Evolutionary conservation across 257 asterid species (phyloP).

Genomic region (Forsythia suspensa): DNA sequence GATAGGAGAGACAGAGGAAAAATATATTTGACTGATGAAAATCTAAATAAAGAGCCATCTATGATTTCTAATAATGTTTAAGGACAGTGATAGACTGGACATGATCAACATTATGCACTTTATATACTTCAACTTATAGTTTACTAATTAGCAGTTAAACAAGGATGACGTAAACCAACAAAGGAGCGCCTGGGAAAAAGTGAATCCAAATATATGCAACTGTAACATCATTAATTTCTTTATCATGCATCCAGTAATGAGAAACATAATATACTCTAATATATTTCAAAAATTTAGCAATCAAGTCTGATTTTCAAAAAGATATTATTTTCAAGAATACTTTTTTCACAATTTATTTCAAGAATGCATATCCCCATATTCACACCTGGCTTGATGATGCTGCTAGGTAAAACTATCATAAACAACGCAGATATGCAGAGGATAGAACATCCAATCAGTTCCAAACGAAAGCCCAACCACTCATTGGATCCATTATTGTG

Average conservation of each 20-base stretch:
- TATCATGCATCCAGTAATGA: not conserved
- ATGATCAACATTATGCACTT: not conserved
- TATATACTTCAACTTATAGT: not conserved
- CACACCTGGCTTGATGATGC: conserved; percentile 86
- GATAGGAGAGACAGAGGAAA: not conserved
- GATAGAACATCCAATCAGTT: conserved; percentile 76
- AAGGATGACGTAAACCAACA: not conserved
- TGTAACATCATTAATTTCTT: not conserved
- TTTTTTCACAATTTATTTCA: not conserved
- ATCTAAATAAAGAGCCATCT: not conserved
- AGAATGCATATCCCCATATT: not conserved
- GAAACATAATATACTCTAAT: not conserved
- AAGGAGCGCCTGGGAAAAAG: not conserved
- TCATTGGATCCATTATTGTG: conserved; percentile 92
- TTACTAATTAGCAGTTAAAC: not conserved
- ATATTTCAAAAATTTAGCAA: not conserved
- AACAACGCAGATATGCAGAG: conserved; percentile 80
- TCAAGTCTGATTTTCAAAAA: too few species aligned
- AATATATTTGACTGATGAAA: not conserved
- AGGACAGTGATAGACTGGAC: not conserved
- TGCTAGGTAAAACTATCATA: conserved; percentile 89
- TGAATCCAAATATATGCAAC: not conserved
- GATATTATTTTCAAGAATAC: not conserved
- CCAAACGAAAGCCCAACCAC: conserved; percentile 93
- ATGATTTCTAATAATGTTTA: not conserved